Conservation (phyloP, 371 early-diverging fungal species). For the Mortierella sp. region DNA sequence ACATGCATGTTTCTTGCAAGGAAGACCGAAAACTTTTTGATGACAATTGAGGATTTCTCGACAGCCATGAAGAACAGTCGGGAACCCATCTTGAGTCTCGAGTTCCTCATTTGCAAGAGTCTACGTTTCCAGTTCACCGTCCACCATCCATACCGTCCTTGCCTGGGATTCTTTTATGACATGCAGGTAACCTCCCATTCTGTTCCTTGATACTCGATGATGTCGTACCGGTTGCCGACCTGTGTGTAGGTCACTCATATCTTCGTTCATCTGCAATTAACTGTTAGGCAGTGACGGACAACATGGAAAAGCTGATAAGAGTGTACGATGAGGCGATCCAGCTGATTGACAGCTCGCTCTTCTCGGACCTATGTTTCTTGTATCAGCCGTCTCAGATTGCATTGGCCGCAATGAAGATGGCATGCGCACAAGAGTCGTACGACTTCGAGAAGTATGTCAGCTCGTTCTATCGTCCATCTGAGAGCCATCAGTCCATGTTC, state of each 20-base stretch:
- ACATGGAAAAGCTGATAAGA: conserved; percentile 61
- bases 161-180: conserved; percentile 88
- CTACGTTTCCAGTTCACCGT: conserved; percentile 86
- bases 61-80: conserved; percentile 46
- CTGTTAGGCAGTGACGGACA: conserved; percentile 59
- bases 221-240: too few species aligned
- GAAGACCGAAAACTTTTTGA: conserved; percentile 84
- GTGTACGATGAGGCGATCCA: conserved; percentile 68
- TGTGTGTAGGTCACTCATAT: too few species aligned
- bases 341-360: conserved; percentile 66
- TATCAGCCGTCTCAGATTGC: conserved; percentile 91
- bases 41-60: conserved; percentile 80
- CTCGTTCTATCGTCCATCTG: too few species aligned
- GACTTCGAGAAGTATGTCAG: conserved; percentile 60
- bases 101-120: conserved; percentile 84
- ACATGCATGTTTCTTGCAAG: conserved; percentile 89
- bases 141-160: conserved; percentile 86
- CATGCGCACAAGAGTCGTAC: conserved; percentile 67
- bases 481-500: too few species aligned
- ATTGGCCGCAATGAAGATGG: conserved; percentile 77
- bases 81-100: conserved; percentile 65
- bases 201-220: too few species aligned
- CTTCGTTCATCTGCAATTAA: too few species aligned
- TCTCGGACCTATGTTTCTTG: conserved; percentile 81
- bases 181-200: conserved; percentile 83